These are phyloP conservation scores for Arxiozyma telluris DNA, from an alignment of 1,139 yeast genomes.

Conservation along the genomic window DNA sequence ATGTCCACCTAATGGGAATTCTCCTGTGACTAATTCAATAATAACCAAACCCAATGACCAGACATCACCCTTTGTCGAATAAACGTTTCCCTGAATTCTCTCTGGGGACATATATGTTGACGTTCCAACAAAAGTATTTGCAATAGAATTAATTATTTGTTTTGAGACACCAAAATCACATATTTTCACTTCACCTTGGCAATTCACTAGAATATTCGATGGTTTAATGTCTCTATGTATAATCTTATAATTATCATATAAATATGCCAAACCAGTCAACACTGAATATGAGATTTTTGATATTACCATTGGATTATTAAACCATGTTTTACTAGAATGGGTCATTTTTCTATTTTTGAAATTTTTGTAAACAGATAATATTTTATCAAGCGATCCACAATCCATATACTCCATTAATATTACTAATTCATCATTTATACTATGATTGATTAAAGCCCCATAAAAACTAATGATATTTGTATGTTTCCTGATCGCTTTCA, in stretches of 20 bases:
- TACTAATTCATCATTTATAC: constrained; percentile 34
- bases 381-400: constrained; percentile 84
- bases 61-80: constrained; percentile 88
- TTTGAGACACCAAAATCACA: constrained; percentile 94
- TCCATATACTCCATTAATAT: constrained; percentile 96
- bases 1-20: constrained; percentile 49
- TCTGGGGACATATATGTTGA: constrained; percentile 98
- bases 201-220: constrained; percentile 72
- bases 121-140: constrained; percentile 96
- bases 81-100: constrained; percentile 86
- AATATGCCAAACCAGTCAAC: constrained; percentile 69
- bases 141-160: constrained; percentile 82
- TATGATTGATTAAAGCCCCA: constrained; percentile 57
- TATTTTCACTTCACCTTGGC: constrained; percentile 69
- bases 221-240: constrained; percentile 93
- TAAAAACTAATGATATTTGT: constrained; percentile 82
- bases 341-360: constrained; percentile 11
- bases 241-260: constrained; percentile 73
- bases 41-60: constrained; percentile 94
- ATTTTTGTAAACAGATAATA: constrained; percentile 38
- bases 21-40: constrained; percentile 79
- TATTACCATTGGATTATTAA: constrained; percentile 54
- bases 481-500: constrained; percentile 76
- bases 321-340: constrained; percentile 32
- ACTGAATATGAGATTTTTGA: constrained; percentile 72